Evolutionary conservation across 805 yeast species (phyloP), one percentile per base, ranked within the genome.

Genomic region (Saccharomycopsis olivae): DNA sequence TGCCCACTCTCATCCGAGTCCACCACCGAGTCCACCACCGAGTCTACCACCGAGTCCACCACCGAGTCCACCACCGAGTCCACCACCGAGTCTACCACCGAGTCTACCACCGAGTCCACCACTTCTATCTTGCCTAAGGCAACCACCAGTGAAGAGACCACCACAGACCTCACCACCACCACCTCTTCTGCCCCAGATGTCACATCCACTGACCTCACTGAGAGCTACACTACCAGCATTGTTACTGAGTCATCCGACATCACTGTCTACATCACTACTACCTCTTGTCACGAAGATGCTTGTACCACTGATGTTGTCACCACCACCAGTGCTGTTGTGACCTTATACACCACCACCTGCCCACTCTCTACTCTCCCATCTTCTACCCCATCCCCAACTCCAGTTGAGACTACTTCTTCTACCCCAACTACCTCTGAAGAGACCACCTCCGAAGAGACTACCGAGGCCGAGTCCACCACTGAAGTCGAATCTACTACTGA

Each of bases 271-370:
- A n/a, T n/a, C n/a, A n/a, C n/a, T n/a, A 35, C 21, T 17, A 35
- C 39, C 31, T 15, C 35, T 14, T 35, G 39, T 35, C 10, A n/a
- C 13, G 21, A 35, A 9, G 14, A 28, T 27, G 14, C 19, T 18
- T 35, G 39, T 28, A n/a, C 39, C 6, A 28, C 37, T 2, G 20
- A n/a, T 18, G 17, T 20, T 24, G 13, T 15, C 23, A 11, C 23
- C 18, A 28, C 33, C 19, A 27, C 36, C 31, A 14, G 25, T n/a
- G 20, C 11, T 9, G 24, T 27, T 27, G 15, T 27, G 13, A 44
- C 47, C 14, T 27, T 21, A 4, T 40, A 37, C 41, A 43, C 47
- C 25, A 40, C 49, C 15, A 39, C 40, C 18, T 46, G 49, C 29
- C 47, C 44, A 18, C 28, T 44, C 14, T 20, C 40, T 28, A 20